Conservation (phyloP, 139 green algal species). For the Closterium sp. region DNA sequence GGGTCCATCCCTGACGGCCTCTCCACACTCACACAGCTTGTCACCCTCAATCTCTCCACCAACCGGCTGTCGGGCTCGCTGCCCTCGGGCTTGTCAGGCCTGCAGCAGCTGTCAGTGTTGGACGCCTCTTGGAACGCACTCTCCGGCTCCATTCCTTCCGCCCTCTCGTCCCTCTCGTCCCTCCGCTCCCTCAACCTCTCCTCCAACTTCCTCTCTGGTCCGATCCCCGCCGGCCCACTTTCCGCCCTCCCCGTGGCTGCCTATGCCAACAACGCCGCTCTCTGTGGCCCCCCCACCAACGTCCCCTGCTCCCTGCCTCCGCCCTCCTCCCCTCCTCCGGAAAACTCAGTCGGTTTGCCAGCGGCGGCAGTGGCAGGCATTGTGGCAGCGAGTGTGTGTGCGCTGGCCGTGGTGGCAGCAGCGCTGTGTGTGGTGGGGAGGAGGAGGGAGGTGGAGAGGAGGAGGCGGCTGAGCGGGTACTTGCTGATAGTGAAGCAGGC, state of each 20-base stretch:
- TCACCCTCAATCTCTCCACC: neutral
- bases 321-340: neutral
- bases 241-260: neutral
- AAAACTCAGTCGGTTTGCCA: neutral
- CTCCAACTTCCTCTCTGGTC: neutral
- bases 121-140: slow-evolving; percentile 3
- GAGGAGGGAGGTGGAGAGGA: neutral
- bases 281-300: neutral
- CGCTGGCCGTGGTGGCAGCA: neutral
- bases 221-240: neutral
- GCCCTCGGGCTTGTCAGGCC: neutral
- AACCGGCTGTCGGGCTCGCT: slow-evolving; percentile 5
- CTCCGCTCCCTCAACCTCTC: neutral
- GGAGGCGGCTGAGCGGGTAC: neutral
- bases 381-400: neutral
- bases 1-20: neutral
- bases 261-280: neutral
- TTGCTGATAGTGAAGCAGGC: neutral
- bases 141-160: neutral
- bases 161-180: neutral
- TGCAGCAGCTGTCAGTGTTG: neutral
- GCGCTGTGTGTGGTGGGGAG: neutral
- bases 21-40: neutral
- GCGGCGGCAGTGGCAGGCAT: neutral
- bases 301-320: neutral